Conservation (phyloP, 495 filamentous ascomycete species). For the Penicillium arizonense region DNA sequence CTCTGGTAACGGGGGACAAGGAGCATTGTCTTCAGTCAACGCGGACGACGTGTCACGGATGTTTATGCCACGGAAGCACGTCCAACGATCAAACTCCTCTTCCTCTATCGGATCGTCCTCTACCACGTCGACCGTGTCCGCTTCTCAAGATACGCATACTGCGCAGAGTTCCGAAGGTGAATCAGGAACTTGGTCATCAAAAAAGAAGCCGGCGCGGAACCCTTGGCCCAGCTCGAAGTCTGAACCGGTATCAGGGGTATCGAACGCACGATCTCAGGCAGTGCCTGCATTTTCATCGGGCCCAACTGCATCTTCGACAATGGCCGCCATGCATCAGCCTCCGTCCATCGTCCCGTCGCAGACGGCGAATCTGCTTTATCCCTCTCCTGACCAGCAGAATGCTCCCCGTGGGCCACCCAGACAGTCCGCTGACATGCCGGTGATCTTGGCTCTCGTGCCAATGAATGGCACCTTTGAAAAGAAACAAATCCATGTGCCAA, state of each 20-base stretch:
- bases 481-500: constrained; percentile 92
- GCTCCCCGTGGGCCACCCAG: constrained; percentile 56
- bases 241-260: constrained; percentile 63
- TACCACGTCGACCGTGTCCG: constrained; percentile 43
- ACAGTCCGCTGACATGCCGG: constrained; percentile 59
- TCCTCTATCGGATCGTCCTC: constrained; percentile 66
- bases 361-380: constrained; percentile 51
- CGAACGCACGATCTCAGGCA: constrained; percentile 60
- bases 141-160: constrained; percentile 50
- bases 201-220: constrained; percentile 67
- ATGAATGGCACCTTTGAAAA: constrained; percentile 94
- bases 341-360: constrained; percentile 71
- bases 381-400: constrained; percentile 54
- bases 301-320: constrained; percentile 62
- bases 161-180: constrained; percentile 40
- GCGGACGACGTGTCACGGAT: constrained; percentile 84
- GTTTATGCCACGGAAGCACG: constrained; percentile 80
- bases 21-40: constrained; percentile 75
- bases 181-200: constrained; percentile 51
- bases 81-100: constrained; percentile 83
- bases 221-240: constrained; percentile 73
- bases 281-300: constrained; percentile 65
- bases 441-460: constrained; percentile 77
- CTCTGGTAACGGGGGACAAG: constrained; percentile 70
- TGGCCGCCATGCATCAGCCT: constrained; percentile 75